A percentile compares a stretch with the other conserved stretches of the same genome.
Evolutionary conservation across 2,329 filamentous ascomycete species (phyloP).

Genomic region (Colletotrichum karsti): DNA sequence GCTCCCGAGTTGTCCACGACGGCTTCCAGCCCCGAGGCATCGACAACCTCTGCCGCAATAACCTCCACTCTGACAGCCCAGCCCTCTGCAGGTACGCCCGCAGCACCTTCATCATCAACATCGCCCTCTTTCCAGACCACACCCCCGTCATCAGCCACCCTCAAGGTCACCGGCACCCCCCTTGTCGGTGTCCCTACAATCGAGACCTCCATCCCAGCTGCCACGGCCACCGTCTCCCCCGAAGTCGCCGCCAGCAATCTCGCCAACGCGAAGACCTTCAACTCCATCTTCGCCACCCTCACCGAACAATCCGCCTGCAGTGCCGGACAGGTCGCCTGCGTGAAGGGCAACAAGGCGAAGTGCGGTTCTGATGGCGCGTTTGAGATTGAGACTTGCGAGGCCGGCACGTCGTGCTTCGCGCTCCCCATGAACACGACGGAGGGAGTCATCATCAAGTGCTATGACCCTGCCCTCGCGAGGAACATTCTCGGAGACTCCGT

Average conservation of each 20-base stretch:
- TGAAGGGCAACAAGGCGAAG: constrained; percentile 55
- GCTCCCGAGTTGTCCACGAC: not conserved
- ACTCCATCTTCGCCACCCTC: constrained; percentile 54
- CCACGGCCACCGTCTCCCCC: constrained; percentile 50
- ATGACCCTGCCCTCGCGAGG: constrained; percentile 47
- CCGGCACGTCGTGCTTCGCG: constrained; percentile 56
- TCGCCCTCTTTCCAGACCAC: not conserved
- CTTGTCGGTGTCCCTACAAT: constrained; percentile 52
- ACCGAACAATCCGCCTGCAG: constrained; percentile 56
- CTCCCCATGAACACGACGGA: constrained; percentile 59
- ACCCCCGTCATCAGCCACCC: not conserved
- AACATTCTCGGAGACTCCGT: constrained; percentile 48
- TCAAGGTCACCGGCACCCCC: constrained; percentile 42
- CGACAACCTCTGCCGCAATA: not conserved
- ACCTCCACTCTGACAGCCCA: not conserved
- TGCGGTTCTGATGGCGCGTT: constrained; percentile 54
- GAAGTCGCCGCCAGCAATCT: constrained; percentile 55
- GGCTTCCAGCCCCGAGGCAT: not conserved
- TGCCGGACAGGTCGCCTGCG: constrained; percentile 58
- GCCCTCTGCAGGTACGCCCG: not conserved
- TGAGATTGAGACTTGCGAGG: constrained; percentile 46
- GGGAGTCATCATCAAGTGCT: constrained; percentile 60
- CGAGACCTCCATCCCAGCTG: constrained; percentile 42
- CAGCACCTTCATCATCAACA: not conserved
- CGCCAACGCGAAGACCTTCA: constrained; percentile 52